Percentiles rank a stretch among this genome's conserved stretches.
Conservation (phyloP, 331 rosid genomes). For the Arachis monticola region DNA sequence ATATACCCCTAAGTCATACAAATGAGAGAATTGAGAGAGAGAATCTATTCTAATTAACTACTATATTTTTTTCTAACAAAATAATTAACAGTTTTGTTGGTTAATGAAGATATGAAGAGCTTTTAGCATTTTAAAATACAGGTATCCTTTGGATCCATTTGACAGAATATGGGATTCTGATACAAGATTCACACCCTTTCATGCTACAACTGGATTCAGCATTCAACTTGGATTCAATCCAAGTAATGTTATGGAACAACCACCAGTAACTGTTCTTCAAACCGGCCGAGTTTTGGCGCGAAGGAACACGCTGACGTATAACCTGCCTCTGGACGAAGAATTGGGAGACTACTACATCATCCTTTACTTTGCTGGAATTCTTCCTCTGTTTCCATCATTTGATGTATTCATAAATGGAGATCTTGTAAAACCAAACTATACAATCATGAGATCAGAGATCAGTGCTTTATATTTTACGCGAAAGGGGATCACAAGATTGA, state of each 20-base stretch:
- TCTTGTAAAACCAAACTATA: constrained; percentile 64
- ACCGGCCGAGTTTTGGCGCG: constrained; percentile 76
- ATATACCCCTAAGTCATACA: too few relatives aligned
- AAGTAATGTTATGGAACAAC: constrained; percentile 56
- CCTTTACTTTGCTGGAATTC: constrained; percentile 88
- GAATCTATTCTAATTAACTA: too few relatives aligned
- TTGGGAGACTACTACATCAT: constrained; percentile 76
- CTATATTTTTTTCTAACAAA: too few relatives aligned
- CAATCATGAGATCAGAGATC: constrained; percentile 57
- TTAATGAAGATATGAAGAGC: neutral
- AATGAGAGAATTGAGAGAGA: too few relatives aligned
- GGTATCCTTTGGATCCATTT: constrained; percentile 80
- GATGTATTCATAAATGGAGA: constrained; percentile 73
- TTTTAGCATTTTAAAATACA: constrained; percentile 40
- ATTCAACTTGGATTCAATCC: constrained; percentile 52
- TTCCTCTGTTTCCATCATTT: constrained; percentile 79
- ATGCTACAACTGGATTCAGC: constrained; percentile 64
- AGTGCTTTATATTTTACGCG: constrained; percentile 58
- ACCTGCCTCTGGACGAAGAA: constrained; percentile 54
- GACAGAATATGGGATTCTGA: constrained; percentile 90
- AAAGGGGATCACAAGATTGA: constrained; percentile 62
- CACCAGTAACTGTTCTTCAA: constrained; percentile 69
- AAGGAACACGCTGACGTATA: constrained; percentile 62
- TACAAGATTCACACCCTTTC: constrained; percentile 67
- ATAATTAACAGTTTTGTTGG: neutral